Base-by-base conservation (phyloP, 1,284 basidiomycete genomes). In the Apiotrichum porosum region DNA sequence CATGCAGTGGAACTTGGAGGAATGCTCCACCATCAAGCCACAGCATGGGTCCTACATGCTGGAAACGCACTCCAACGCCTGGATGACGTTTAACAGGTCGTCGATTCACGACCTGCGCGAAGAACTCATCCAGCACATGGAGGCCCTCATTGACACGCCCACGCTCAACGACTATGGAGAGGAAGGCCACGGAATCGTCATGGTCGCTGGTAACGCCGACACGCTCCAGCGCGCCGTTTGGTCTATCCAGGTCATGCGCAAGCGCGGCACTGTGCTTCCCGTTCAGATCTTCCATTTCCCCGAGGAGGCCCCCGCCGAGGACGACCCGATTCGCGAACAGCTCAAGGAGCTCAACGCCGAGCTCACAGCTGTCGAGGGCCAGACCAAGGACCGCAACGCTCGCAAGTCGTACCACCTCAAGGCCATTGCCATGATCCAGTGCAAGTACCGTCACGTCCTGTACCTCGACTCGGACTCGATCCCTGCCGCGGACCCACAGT, bases 141-240 rank as follows among this genome's bases (percentile, higher is more conserved):
- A 65, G 40, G 43, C 54, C 14, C 62, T 65, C 0, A 41, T 66
- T 2, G 60, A 44, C 15, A 33, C 45, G 4, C 52, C 58, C 1
- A 51, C 56, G 18, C 52, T 56, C 14, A 5, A 5, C 19, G 39
- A 45, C 9, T 44, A 66, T 1, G 60, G 63, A 35, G 65, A 65
- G 2, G 42, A 55, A 26, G 74, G 73, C 0, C 50, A 71, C 23
- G 76, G 76, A 1, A 71, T 78, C 35, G 75, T 78, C 23, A 72
- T 74, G 60, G 72, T 74, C 19, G 76, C 76, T n/a, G 76, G 77
- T 6, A 77, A 78, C 55, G 74, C 71, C 40, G 76, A 77, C 58
- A 77, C 76, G 0, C 66, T 77, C 13, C 45, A 62, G 31, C 66
- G 76, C 21, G 75, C 75, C 9, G 61, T 72, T 37, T 69, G 73